Conservation (phyloP, 2,329 filamentous ascomycete species). For the Colletotrichum orchidophilum region DNA sequence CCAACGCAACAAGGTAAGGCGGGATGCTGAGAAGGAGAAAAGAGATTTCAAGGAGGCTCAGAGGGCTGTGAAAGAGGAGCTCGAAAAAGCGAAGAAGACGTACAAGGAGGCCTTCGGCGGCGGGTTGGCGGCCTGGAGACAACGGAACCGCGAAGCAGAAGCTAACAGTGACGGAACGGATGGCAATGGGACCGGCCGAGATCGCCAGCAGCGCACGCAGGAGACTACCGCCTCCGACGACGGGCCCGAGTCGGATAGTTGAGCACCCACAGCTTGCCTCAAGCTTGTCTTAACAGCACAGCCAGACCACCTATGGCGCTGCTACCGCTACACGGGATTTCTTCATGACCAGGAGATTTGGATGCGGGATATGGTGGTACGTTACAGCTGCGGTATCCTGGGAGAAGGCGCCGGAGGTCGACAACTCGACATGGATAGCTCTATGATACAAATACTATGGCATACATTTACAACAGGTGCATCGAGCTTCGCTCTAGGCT, state of each 20-base stretch:
- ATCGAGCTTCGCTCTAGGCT: neutral
- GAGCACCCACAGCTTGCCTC: neutral
- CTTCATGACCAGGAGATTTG: neutral
- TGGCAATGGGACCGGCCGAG: neutral
- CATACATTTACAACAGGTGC: conserved; percentile 24
- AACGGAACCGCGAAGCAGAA: neutral
- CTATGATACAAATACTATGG: conserved; percentile 31
- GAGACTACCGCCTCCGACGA: neutral
- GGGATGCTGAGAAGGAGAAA: neutral
- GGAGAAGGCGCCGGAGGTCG: neutral
- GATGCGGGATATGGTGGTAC: neutral
- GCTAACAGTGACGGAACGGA: neutral
- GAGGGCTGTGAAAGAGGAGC: conserved; percentile 10
- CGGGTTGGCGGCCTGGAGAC: conserved; percentile 13
- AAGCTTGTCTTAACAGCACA: neutral
- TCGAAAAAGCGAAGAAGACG: conserved; percentile 1
- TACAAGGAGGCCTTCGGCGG: conserved; percentile 12
- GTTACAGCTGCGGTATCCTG: conserved; percentile 2
- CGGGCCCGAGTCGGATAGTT: neutral
- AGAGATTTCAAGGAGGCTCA: conserved; percentile 1
- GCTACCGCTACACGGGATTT: neutral
- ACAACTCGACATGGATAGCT: conserved; percentile 5
- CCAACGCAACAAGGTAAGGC: conserved; percentile 3
- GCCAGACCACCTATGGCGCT: neutral
- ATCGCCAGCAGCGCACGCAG: neutral